Evolutionary conservation across 331 rosid genomes (phyloP), one percentile per base, ranked within the genome.

Genomic region (Pyracantha coccinea): DNA sequence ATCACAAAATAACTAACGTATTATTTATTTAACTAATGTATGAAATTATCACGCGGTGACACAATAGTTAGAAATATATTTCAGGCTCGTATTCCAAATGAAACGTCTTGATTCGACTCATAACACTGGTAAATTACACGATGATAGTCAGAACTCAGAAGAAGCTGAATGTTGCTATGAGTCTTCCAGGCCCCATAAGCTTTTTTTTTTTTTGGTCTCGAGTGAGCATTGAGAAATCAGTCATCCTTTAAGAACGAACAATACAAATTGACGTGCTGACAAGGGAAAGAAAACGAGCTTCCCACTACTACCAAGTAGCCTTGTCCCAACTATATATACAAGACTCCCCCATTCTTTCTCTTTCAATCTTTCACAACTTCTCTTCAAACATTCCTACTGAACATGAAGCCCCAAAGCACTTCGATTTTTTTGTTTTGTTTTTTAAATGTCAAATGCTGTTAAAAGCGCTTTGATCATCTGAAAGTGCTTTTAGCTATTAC

Each of bases 241-340:
- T 53, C 80, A 70, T 50, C 71, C 31, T 68, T n/a, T 12, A 53
- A 45, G 24, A 16, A 28, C 54, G 8, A 54, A 47, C 45, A 15
- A 72, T 9, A 55, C 58, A 27, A 73, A 31, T 24, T 53, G 69
- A 74, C 73, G 27, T 57, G 28, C 15, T 67, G 78, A 78, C 82
- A 79, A 50, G 55, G 60, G 73, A 73, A 63, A 41, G 47, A 76
- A 79, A 75, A 90, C 91, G 96, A 90, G 96, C 83, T 54, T 29
- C 83, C 89, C 93, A 88, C 93, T 82, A 88, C 80, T 17, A 44
- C 82, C 45, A 10, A 38, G 45, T 38, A 10, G 47, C 59, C 44
- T 16, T 54, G 45, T 15, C 68, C 62, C 9, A 16, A 33, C 63
- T 24, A 1, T 38, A 35, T 73, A 61, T 73, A 68, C 77, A 74